Percentiles rank a stretch among this genome's conserved stretches.
Evolutionary conservation across 2,329 filamentous ascomycete genomes (phyloP).

Genomic region (Penicillium verrucosum): DNA sequence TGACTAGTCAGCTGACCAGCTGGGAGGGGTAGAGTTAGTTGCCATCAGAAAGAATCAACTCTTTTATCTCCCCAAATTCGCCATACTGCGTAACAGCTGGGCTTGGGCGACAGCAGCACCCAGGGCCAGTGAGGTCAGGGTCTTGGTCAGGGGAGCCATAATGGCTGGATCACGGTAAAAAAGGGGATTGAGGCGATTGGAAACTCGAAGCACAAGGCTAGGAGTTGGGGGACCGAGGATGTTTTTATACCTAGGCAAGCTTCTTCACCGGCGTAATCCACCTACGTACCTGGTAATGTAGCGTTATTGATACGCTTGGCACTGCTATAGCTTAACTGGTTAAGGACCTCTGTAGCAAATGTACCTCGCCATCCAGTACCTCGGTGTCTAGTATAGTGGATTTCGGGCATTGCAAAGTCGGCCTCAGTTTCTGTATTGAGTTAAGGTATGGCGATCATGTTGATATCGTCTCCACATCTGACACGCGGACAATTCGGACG

Average conservation of each 20-base stretch:
- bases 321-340: too few relatives aligned
- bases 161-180: background rate
- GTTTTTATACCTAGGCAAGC: too few relatives aligned
- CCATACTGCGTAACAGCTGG: too few relatives aligned
- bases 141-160: conserved; percentile 12
- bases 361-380: too few relatives aligned
- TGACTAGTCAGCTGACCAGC: too few relatives aligned
- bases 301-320: too few relatives aligned
- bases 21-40: too few relatives aligned
- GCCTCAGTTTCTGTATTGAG: background rate
- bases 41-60: too few relatives aligned
- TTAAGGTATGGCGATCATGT: background rate
- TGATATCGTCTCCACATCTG: background rate
- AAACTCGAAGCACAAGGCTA: background rate
- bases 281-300: too few relatives aligned
- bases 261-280: too few relatives aligned
- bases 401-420: background rate
- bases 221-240: background rate
- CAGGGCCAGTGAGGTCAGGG: conserved; percentile 7
- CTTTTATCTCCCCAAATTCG: too few relatives aligned
- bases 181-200: background rate
- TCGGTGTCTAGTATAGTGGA: background rate
- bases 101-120: conserved; percentile 14
- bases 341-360: too few relatives aligned
- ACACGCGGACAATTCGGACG: background rate